These are phyloP conservation scores for Quercus phellos DNA, from an alignment of 331 rosid species.

Conservation along the genomic window DNA sequence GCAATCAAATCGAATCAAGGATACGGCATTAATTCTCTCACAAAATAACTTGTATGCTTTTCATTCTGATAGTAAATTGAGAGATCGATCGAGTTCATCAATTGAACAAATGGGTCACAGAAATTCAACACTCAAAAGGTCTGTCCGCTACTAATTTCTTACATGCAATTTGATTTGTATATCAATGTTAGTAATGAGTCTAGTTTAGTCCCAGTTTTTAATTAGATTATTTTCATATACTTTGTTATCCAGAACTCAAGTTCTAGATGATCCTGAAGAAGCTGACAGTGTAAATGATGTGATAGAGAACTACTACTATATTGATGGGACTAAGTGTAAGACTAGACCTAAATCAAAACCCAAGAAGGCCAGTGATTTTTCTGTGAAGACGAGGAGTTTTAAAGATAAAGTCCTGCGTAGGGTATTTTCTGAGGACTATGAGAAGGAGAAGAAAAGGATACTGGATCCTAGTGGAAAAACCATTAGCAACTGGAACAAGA, in stretches of 20 bases:
- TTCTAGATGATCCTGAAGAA: constrained; percentile 27
- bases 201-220: background rate
- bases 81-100: too few relatives aligned
- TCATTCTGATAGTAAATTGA: too few relatives aligned
- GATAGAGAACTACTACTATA: background rate
- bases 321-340: too few relatives aligned
- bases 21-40: too few relatives aligned
- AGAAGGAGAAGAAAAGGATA: constrained; percentile 33
- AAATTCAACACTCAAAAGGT: constrained; percentile 40
- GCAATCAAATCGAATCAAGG: too few relatives aligned
- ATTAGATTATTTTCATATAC: background rate
- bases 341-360: too few relatives aligned
- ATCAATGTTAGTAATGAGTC: background rate
- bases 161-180: too few relatives aligned
- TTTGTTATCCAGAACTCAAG: constrained; percentile 25
- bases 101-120: constrained; percentile 26
- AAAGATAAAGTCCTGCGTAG: constrained; percentile 43
- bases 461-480: constrained; percentile 44
- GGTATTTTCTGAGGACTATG: constrained; percentile 55
- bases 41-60: too few relatives aligned
- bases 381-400: constrained; percentile 3
- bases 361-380: background rate
- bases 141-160: background rate
- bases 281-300: constrained; percentile 26
- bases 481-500: constrained; percentile 41